Percentiles rank a stretch among this genome's conserved stretches.
Evolutionary conservation across 2,329 filamentous ascomycete species (phyloP).

Genomic region (Colletotrichum lini): DNA sequence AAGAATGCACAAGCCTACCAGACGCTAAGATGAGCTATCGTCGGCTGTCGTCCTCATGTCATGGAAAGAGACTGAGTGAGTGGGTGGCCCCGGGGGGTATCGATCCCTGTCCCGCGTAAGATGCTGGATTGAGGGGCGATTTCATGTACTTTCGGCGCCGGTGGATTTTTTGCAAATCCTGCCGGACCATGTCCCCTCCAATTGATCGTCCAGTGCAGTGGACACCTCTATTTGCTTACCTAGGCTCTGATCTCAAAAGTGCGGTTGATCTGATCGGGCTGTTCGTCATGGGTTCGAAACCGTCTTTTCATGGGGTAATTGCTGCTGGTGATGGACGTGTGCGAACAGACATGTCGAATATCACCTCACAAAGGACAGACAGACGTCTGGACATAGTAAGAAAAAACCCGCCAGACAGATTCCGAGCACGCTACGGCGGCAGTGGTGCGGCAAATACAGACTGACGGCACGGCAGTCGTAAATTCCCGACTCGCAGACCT

Average conservation of each 20-base stretch:
- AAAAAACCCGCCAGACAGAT: too few relatives aligned
- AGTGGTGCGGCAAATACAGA: background rate
- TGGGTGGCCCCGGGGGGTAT: background rate
- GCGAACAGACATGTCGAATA: background rate
- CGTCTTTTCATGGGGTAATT: background rate
- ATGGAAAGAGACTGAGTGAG: background rate
- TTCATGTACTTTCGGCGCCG: slow-evolving; percentile 10
- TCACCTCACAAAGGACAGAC: background rate
- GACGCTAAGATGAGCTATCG: too few relatives aligned
- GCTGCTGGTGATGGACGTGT: background rate
- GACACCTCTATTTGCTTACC: background rate
- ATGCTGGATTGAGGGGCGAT: background rate
- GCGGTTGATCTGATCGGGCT: background rate
- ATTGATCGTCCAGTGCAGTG: slow-evolving; percentile 8
- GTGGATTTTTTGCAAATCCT: slow-evolving; percentile 17
- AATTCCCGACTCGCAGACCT: slow-evolving; percentile 23
- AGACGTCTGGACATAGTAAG: background rate
- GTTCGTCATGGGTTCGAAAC: background rate
- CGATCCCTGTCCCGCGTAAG: slow-evolving; percentile 22
- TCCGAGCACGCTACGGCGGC: background rate
- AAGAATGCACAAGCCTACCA: slow-evolving; percentile 15
- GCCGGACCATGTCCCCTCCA: slow-evolving; percentile 10
- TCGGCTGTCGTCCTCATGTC: background rate
- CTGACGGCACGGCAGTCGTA: slow-evolving; percentile 29
- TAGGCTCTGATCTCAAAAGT: background rate